A percentile compares a stretch with the other conserved stretches of the same genome.
Evolutionary conservation across 495 filamentous ascomycete genomes (phyloP).

Genomic region (Podospora pseudocomata): DNA sequence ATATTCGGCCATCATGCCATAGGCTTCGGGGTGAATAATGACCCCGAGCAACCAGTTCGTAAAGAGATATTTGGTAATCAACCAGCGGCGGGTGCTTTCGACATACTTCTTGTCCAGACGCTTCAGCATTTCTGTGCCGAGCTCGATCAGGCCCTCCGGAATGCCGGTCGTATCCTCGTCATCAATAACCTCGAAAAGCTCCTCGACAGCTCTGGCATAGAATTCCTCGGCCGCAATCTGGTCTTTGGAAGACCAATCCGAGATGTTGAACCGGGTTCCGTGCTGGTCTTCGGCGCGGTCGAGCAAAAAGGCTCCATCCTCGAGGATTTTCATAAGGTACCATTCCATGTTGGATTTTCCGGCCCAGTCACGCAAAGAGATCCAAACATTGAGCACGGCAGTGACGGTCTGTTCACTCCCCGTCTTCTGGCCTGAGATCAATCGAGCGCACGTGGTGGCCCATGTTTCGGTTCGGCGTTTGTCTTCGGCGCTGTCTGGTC

Average conservation of each 20-base stretch:
- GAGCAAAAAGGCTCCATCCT: conserved; percentile 86
- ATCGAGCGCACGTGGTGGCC: conserved; percentile 80
- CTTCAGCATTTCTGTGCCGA: conserved; percentile 75
- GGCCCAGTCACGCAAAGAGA: conserved; percentile 82
- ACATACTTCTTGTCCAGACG: conserved; percentile 71
- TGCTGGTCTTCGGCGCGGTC: conserved; percentile 70
- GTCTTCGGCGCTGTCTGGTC: conserved; percentile 73
- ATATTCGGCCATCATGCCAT: conserved; percentile 84
- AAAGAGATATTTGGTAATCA: conserved; percentile 90
- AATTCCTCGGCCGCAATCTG: conserved; percentile 84
- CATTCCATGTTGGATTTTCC: conserved; percentile 84
- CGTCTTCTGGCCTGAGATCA: conserved; percentile 56
- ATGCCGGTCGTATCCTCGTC: conserved; percentile 75
- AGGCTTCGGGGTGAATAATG: conserved; percentile 84
- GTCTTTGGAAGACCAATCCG: conserved; percentile 61
- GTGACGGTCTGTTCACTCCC: conserved; percentile 61
- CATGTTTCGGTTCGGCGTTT: conserved; percentile 72
- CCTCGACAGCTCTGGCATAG: conserved; percentile 75
- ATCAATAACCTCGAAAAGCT: conserved; percentile 82
- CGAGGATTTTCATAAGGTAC: conserved; percentile 88
- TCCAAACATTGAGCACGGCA: conserved; percentile 76
- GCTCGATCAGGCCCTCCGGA: conserved; percentile 74
- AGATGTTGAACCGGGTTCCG: conserved; percentile 62
- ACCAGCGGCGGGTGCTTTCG: conserved; percentile 67
- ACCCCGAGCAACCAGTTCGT: conserved; percentile 79